Conservation (phyloP, 176 grass and related monocot genomes). For the Oropetium thomaeum region DNA sequence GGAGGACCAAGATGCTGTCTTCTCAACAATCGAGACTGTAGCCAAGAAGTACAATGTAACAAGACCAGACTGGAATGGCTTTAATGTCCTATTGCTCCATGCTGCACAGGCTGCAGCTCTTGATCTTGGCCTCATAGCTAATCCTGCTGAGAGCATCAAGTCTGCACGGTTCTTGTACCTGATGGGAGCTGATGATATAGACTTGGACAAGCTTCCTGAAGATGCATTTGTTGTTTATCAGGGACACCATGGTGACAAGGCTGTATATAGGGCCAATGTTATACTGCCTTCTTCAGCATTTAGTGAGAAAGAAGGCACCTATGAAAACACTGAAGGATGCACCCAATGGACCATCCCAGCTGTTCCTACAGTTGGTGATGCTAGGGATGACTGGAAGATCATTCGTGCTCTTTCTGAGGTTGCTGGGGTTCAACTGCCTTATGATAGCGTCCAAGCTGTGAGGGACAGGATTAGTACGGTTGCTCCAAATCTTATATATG, state of each 20-base stretch:
- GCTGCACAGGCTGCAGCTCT: constrained; percentile 93
- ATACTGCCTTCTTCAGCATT: constrained; percentile 90
- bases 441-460: constrained; percentile 51
- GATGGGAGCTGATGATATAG: constrained; percentile 93
- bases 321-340: constrained; percentile 95
- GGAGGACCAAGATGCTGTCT: constrained; percentile 71
- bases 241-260: constrained; percentile 93
- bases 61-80: constrained; percentile 83
- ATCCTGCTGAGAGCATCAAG: constrained; percentile 55
- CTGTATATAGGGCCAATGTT: constrained; percentile 85
- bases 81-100: constrained; percentile 85
- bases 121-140: constrained; percentile 81
- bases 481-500: constrained; percentile 66
- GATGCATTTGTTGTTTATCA: constrained; percentile 98
- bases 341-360: constrained; percentile 90
- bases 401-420: constrained; percentile 86
- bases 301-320: constrained; percentile 96
- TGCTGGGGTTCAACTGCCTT: constrained; percentile 58
- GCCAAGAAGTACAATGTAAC: constrained; percentile 74
- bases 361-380: constrained; percentile 91
- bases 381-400: constrained; percentile 99
- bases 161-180: constrained; percentile 90
- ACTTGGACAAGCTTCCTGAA: constrained; percentile 77
- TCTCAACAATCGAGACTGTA: constrained; percentile 65
- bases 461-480: constrained; percentile 64